phyloP scores from a whole-genome alignment of 1,284 basidiomycete genomes.

The Grifola frondosa region DNA sequence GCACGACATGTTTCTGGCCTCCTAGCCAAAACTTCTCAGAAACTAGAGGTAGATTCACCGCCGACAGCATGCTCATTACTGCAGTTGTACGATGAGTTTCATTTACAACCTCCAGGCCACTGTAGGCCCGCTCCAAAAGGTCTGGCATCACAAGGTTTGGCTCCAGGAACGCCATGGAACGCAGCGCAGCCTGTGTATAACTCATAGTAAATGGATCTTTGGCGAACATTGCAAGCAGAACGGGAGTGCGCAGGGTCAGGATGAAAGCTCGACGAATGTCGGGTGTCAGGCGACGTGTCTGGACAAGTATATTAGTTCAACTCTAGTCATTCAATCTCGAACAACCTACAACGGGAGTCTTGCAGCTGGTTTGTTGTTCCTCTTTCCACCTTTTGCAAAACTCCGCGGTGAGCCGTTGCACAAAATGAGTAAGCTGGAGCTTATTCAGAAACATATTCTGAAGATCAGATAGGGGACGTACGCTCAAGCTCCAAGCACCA shows the following conservation, averaged over 20 bases:
- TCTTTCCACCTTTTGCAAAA: constrained; percentile 84
- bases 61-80: constrained; percentile 85
- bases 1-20: constrained; percentile 87
- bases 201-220: constrained; percentile 75
- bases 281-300: constrained; percentile 79
- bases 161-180: constrained; percentile 78
- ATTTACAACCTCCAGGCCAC: constrained; percentile 90
- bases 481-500: constrained; percentile 66
- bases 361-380: constrained; percentile 80
- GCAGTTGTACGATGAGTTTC: constrained; percentile 94
- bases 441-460: neutral
- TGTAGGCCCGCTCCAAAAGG: constrained; percentile 88
- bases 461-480: constrained; percentile 30
- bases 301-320: constrained; percentile 2
- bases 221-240: constrained; percentile 93
- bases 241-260: constrained; percentile 79
- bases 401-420: constrained; percentile 77
- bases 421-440: constrained; percentile 66
- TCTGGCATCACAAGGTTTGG: constrained; percentile 90
- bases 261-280: constrained; percentile 86
- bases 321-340: neutral
- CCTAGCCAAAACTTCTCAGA: constrained; percentile 78
- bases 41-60: constrained; percentile 77
- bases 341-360: constrained; percentile 69
- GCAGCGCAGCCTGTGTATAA: constrained; percentile 71